Percentiles rank a stretch among this genome's conserved stretches.
These are phyloP conservation scores for Gossypium mustelinum DNA, from an alignment of 345 rosid genomes.

Conservation along the genomic window DNA sequence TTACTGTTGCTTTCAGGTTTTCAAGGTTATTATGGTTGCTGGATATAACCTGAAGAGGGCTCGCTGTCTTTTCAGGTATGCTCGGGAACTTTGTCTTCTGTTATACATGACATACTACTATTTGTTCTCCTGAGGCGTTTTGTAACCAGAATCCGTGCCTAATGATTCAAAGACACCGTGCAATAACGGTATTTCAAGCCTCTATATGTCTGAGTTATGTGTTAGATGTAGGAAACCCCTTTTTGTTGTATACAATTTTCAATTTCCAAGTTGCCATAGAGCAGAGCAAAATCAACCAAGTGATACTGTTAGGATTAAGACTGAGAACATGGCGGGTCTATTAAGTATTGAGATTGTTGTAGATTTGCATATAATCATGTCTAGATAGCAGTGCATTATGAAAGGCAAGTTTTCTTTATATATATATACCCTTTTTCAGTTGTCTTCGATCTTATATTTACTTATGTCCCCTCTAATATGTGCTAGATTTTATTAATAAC, in stretches of 20 bases:
- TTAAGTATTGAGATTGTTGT: not conserved
- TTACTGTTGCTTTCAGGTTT: constrained; percentile 18
- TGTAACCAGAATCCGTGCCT: not conserved
- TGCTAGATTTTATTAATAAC: not conserved
- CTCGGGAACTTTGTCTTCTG: not conserved
- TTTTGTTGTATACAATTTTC: not conserved
- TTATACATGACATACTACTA: not conserved
- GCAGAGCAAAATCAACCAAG: not conserved
- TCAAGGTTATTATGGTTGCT: constrained; percentile 40
- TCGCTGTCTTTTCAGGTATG: constrained; percentile 29
- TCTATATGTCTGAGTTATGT: not conserved
- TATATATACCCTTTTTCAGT: not conserved
- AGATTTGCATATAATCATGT: not conserved
- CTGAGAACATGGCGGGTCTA: not conserved
- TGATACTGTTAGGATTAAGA: not conserved
- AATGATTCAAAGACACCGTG: not conserved
- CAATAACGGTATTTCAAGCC: not conserved
- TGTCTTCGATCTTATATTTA: not conserved
- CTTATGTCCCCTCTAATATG: no score
- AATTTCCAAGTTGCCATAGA: not conserved
- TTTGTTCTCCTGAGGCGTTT: not conserved
- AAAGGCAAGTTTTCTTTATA: not conserved
- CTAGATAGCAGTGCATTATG: not conserved
- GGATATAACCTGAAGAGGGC: constrained; percentile 26
- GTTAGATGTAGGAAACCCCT: not conserved